A percentile compares a stretch with the other conserved stretches of the same genome.
Evolutionary conservation across 192 early-diverging fungal species (phyloP).

Genomic region (Chytriomyces confervae): DNA sequence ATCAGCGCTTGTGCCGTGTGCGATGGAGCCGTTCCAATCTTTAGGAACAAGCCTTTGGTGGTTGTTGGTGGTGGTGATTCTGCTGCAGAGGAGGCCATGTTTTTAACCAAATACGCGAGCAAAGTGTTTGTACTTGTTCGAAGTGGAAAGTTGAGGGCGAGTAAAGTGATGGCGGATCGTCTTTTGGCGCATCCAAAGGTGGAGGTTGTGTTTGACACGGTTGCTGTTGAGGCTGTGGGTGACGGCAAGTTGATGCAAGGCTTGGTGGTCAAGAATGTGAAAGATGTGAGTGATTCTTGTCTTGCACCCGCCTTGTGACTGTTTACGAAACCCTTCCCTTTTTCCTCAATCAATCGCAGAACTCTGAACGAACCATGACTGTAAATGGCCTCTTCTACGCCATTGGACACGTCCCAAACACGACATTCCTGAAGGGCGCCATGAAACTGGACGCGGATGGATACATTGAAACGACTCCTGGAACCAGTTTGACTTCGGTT

Average conservation of each 20-base stretch:
- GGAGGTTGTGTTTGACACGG: constrained; percentile 83
- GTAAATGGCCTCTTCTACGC: constrained; percentile 96
- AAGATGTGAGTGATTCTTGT: constrained; percentile 3
- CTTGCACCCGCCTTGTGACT: not conserved
- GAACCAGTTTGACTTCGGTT: constrained; percentile 76
- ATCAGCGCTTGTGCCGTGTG: constrained; percentile 98
- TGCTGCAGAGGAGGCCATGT: constrained; percentile 88
- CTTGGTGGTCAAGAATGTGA: constrained; percentile 73
- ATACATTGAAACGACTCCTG: constrained; percentile 80
- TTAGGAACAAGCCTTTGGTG: constrained; percentile 88
- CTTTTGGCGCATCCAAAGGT: constrained; percentile 83
- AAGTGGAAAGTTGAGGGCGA: constrained; percentile 89
- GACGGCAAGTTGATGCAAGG: constrained; percentile 75
- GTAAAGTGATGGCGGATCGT: constrained; percentile 93
- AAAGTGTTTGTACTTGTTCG: constrained; percentile 91
- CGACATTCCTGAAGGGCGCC: constrained; percentile 55
- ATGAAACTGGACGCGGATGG: constrained; percentile 83
- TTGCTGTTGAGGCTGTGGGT: constrained; percentile 83
- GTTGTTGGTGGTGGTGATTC: constrained; percentile 97
- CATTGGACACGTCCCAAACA: constrained; percentile 92
- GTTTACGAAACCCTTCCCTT: too few relatives aligned
- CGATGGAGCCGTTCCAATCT: constrained; percentile 95
- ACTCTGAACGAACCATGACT: constrained; percentile 60
- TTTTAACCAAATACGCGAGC: constrained; percentile 92
- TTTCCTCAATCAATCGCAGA: constrained; percentile 53